phyloP scores from a whole-genome alignment of 2,329 filamentous ascomycete species.

The Beauveria sp. region DNA sequence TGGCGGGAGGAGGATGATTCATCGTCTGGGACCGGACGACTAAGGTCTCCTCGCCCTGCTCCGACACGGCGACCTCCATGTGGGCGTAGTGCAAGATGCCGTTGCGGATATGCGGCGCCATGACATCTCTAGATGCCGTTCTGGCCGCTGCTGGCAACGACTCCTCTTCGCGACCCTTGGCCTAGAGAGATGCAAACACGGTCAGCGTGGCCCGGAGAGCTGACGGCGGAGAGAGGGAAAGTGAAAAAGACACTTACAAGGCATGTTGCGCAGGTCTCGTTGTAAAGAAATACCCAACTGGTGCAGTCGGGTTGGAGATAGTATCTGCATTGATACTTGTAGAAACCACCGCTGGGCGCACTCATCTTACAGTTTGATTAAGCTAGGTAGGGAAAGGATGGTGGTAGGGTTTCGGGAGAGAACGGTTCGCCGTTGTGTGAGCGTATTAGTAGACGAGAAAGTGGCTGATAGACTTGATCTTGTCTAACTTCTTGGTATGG shows the following conservation, averaged over 20 bases:
- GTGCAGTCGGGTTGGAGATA: too few species aligned
- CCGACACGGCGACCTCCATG: constrained; percentile 36
- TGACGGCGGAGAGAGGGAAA: background rate
- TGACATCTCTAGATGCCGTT: constrained; percentile 32
- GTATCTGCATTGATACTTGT: constrained; percentile 49
- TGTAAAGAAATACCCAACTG: constrained; percentile 21
- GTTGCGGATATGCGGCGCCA: constrained; percentile 37
- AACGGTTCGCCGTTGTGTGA: background rate
- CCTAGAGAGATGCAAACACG: constrained; percentile 25
- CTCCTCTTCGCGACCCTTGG: constrained; percentile 41
- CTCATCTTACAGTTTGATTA: constrained; percentile 18
- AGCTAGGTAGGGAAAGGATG: background rate
- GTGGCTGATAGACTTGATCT: background rate
- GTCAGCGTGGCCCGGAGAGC: background rate
- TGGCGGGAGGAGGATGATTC: constrained; percentile 20
- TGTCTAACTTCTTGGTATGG: background rate
- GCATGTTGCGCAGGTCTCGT: constrained; percentile 41
- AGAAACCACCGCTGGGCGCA: constrained; percentile 36
- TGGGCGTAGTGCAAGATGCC: constrained; percentile 40
- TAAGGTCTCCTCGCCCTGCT: constrained; percentile 29
- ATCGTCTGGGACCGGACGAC: constrained; percentile 27
- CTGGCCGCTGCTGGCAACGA: constrained; percentile 21
- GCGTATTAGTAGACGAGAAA: background rate
- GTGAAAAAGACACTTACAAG: constrained; percentile 1
- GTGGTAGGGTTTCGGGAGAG: background rate